Evolutionary conservation across 148 eudicot species (phyloP), one percentile per base, ranked within the genome.

Genomic region (Vaccinium vitisidaea): DNA sequence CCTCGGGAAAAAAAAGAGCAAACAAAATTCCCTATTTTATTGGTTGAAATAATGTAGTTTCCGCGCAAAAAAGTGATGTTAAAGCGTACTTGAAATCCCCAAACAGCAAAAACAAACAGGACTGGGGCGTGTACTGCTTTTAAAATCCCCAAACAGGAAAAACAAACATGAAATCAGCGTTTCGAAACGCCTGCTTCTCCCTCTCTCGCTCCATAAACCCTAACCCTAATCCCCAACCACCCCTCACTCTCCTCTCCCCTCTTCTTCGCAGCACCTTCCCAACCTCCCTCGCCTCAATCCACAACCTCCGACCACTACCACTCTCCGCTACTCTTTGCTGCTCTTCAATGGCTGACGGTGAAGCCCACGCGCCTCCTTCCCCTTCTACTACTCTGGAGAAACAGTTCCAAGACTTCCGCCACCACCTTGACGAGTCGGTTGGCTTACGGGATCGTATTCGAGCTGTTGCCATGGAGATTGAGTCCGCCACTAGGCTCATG

Each of bases 331-430:
- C 87, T 49, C 39, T 58, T 46, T 77, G 71, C 79, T 70, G 32
- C 73, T 78, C 87, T 49, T 70, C 90, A 83, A 93, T 94, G 94
- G 90, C 93, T 25, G 88, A 83, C 82, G 87, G 75, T 50, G 89
- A 86, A 14, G 14, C 70, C 43, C 69, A 81, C 77, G 82, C 85
- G 59, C 85, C 91, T 12, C 65, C 81, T 15, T 82, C 93, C 7
- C 86, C 93, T 19, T 82, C 88, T 13, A 53, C 81, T 13, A 73
- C 70, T 70, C 91, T 94, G 56, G 98, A 91, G 82, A 86, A 89
- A 39, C 98, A 95, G 87, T 97, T 97, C 88, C 93, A 91, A 67
- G 87, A 75, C 39, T 97, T 97, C 84, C 89, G 98, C 13, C 69
- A 80, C 73, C 93, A 91, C 39, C 87, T 97, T 2, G 89, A 93